phyloP scores from a whole-genome alignment of 139 green algal genomes.

The Chlamydomonas eustigma region DNA sequence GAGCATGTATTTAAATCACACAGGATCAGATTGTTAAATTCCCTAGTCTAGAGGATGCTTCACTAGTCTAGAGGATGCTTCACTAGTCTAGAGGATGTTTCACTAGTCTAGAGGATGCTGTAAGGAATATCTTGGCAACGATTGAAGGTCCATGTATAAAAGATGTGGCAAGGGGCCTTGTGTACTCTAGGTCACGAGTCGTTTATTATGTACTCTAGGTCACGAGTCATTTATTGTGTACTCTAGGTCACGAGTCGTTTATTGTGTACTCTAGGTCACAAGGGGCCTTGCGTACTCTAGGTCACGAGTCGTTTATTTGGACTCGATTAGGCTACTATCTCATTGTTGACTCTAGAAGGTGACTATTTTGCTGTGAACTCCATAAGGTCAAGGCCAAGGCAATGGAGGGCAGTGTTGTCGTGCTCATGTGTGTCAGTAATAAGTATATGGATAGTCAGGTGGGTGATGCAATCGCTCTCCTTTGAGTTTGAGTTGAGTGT shows the following conservation, averaged over 20 bases:
- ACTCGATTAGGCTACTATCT: neutral
- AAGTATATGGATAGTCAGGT: conserved; percentile 50
- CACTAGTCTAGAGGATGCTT: no score
- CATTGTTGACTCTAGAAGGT: no score
- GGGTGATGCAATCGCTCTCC: no score
- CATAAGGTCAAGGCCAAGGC: conserved; percentile 52
- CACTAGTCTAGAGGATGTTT: no score
- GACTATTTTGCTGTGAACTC: no score
- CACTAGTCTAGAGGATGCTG: no score
- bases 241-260: no score
- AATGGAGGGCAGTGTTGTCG: conserved; percentile 38
- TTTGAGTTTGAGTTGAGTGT: no score
- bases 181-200: conserved; percentile 50
- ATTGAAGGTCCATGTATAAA: conserved; percentile 32
- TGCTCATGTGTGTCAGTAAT: conserved; percentile 51
- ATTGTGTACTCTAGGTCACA: no score
- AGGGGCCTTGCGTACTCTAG: neutral
- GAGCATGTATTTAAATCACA: conserved; percentile 40
- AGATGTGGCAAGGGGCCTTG: conserved; percentile 42
- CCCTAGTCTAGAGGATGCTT: no score
- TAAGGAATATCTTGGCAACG: conserved; percentile 31
- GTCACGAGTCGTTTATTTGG: neutral
- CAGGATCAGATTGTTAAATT: neutral
- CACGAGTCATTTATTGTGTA: no score
- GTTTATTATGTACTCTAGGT: no score